Evolutionary conservation across 352 stramenopile species (phyloP), one percentile per base, ranked within the genome.

Genomic region (Phytophthora pini): DNA sequence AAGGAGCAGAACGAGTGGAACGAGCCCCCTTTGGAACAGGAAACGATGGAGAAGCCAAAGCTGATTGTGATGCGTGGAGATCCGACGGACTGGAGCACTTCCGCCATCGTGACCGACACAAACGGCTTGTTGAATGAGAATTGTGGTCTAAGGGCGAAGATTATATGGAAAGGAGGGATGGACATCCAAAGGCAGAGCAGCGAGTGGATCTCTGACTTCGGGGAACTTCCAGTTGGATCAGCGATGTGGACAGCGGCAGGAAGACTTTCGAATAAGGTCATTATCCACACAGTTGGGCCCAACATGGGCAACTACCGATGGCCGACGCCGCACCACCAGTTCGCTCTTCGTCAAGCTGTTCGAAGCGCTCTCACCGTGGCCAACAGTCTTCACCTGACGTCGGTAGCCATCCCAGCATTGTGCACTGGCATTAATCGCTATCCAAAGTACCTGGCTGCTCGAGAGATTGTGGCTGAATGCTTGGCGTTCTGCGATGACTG

Each of bases 211-310:
- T 48, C 46, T 26, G n/a, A 39, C 13, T 13, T 77, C 15, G 46
- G 61, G 12, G 29, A 61, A 50, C 51, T 84, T n/a, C 43, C 29
- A 2, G 61, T 82, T 22, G 76, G 76, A 10, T 48, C 54, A 11
- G 74, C 70, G 15, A 77, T 79, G 53, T 69, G 55, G 56, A 85
- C 76, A 5, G 67, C 51, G 0, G 59, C 52, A 6, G 73, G 74
- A 1, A 61, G 65, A 17, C 54, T 85, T 26, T 69, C 67, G 4
- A 73, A 60, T 38, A 66, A 29, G 10, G 77, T 61, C 26, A 70
- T 82, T 22, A 80, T 85, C 55, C 68, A 82, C 65, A 69, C 73
- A 4, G 73, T 85, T 4, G 76, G 76, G 0, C 76, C 76, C 10
- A 29, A 63, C 36, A 9, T 85, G 3, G 48, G 39, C 10, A 13